Evolutionary conservation across 495 filamentous ascomycete genomes (phyloP).

Genomic region (Hypoxylon perforatum): DNA sequence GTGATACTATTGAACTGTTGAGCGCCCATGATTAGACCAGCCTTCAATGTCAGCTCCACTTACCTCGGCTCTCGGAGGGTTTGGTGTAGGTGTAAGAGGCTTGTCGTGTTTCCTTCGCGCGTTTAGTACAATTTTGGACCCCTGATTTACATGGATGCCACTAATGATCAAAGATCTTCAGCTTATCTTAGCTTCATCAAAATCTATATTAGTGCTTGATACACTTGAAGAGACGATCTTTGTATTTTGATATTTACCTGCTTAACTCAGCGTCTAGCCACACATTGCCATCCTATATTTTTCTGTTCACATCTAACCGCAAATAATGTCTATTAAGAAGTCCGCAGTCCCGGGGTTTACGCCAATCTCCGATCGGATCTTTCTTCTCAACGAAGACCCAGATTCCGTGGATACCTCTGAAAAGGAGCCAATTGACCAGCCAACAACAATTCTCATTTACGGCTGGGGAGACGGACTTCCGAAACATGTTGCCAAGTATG

Average conservation of each 20-base stretch:
- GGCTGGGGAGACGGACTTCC: conserved; percentile 67
- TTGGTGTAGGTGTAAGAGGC: neutral
- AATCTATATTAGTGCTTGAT: too few relatives aligned
- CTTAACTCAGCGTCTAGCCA: neutral
- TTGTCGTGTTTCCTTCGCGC: neutral
- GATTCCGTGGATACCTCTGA: conserved; percentile 19
- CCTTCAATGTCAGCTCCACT: conserved; percentile 6
- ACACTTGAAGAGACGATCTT: too few relatives aligned
- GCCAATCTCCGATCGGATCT: conserved; percentile 53
- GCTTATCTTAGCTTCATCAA: neutral
- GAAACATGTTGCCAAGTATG: conserved; percentile 65
- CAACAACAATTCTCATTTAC: conserved; percentile 58
- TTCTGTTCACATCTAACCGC: neutral
- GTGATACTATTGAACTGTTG: neutral
- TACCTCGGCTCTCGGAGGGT: conserved; percentile 16
- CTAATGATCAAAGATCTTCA: neutral
- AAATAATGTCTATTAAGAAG: conserved; percentile 27
- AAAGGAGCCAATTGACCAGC: conserved; percentile 37
- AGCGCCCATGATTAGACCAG: neutral
- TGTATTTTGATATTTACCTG: too few relatives aligned
- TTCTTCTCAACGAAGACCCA: conserved; percentile 44
- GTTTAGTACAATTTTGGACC: too few relatives aligned
- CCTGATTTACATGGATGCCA: neutral
- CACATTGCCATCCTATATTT: neutral
- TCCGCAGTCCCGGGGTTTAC: conserved; percentile 49